These are phyloP conservation scores for Aspergillus ostianus DNA, from an alignment of 495 filamentous ascomycete genomes.

Conservation along the genomic window DNA sequence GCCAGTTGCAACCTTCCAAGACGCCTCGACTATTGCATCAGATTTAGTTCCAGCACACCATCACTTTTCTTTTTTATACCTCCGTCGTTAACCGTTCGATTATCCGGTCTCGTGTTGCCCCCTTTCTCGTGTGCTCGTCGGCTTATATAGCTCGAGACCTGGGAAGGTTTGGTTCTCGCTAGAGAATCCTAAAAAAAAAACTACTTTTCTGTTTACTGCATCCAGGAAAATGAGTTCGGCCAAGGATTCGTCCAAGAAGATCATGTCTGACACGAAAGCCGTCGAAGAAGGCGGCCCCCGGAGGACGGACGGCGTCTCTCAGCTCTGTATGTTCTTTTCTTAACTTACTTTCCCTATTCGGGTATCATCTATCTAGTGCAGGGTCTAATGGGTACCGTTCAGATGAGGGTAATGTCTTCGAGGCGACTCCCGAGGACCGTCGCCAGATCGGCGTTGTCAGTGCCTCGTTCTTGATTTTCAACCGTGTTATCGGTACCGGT, in stretches of 20 bases:
- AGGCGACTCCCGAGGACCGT: slow-evolving; percentile 60
- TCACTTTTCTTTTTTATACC: slow-evolving; percentile 13
- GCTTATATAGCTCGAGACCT: slow-evolving; percentile 3
- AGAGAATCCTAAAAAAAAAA: background rate
- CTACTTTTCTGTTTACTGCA: background rate
- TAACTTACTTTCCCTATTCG: background rate
- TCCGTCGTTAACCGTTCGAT: slow-evolving; percentile 22
- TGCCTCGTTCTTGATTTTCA: slow-evolving; percentile 62
- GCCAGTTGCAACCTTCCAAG: background rate
- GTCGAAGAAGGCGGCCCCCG: slow-evolving; percentile 27
- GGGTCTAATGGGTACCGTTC: slow-evolving; percentile 2
- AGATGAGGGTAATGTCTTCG: slow-evolving; percentile 55
- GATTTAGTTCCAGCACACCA: slow-evolving; percentile 39
- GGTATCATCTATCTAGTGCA: background rate
- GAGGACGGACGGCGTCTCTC: slow-evolving; percentile 35
- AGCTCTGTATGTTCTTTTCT: slow-evolving; percentile 30
- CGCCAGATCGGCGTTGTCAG: slow-evolving; percentile 61
- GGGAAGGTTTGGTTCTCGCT: background rate
- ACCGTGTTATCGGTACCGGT: slow-evolving; percentile 65
- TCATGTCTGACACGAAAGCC: slow-evolving; percentile 23
- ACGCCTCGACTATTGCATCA: slow-evolving; percentile 32
- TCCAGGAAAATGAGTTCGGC: slow-evolving; percentile 16
- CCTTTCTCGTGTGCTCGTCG: background rate
- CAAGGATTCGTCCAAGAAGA: slow-evolving; percentile 15
- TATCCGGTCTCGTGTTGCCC: background rate